A percentile compares a stretch with the other conserved stretches of the same genome.
These are phyloP conservation scores for Suillus fuscotomentosus DNA, from an alignment of 768 basidiomycete genomes.

Conservation along the genomic window DNA sequence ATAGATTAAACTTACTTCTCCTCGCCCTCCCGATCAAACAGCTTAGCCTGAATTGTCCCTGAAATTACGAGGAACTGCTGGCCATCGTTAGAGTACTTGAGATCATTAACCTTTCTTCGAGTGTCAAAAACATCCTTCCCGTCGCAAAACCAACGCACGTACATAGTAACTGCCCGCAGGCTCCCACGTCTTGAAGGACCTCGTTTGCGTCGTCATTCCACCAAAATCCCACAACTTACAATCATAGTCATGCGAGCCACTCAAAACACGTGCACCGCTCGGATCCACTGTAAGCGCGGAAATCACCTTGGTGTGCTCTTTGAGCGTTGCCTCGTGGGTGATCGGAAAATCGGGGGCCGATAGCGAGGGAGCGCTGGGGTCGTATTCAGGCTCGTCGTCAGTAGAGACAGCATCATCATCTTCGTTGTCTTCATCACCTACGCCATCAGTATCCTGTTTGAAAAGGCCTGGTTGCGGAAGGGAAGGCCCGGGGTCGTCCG, in stretches of 20 bases:
- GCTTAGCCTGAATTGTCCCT: slow-evolving; percentile 82
- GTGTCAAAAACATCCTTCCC: neutral
- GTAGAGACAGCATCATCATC: slow-evolving; percentile 15
- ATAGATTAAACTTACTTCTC: slow-evolving; percentile 65
- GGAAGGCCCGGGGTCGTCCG: slow-evolving; percentile 15
- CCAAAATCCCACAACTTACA: slow-evolving; percentile 99
- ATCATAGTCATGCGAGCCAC: slow-evolving; percentile 97
- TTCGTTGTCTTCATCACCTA: slow-evolving; percentile 24
- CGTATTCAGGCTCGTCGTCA: slow-evolving; percentile 53
- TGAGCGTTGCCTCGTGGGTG: slow-evolving; percentile 88
- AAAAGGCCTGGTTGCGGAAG: slow-evolving; percentile 2
- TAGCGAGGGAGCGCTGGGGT: slow-evolving; percentile 43
- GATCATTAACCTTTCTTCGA: slow-evolving; percentile 72
- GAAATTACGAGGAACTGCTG: slow-evolving; percentile 85
- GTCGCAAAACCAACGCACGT: slow-evolving; percentile 14
- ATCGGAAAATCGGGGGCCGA: slow-evolving; percentile 66
- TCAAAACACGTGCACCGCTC: slow-evolving; percentile 86
- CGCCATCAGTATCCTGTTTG: slow-evolving; percentile 19
- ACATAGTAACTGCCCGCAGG: slow-evolving; percentile 93
- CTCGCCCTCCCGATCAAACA: slow-evolving; percentile 92
- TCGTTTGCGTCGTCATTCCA: slow-evolving; percentile 88
- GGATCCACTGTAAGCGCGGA: slow-evolving; percentile 92
- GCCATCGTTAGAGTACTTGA: slow-evolving; percentile 87
- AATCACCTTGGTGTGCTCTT: slow-evolving; percentile 95
- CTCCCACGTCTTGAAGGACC: slow-evolving; percentile 97